Conservation (phyloP, 1,284 basidiomycete species). For the Porogramme epimiltina region DNA sequence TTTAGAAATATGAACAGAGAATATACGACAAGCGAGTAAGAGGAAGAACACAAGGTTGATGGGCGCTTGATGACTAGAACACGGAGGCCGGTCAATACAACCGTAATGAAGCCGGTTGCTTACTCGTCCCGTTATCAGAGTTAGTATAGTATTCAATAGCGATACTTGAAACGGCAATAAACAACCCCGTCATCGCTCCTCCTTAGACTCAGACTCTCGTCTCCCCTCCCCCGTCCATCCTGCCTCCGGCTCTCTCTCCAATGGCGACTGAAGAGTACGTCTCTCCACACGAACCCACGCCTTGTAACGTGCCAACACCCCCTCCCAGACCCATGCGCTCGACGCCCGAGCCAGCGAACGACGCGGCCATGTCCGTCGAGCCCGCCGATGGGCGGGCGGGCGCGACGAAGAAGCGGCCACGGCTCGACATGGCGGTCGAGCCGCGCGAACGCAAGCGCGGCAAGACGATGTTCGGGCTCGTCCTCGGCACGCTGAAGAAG, state of each 20-base stretch:
- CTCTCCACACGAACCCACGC: not conserved
- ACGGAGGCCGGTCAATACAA: too few relatives aligned
- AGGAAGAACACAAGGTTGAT: too few relatives aligned
- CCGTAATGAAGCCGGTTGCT: too few relatives aligned
- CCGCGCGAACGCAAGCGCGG: slow-evolving; percentile 70
- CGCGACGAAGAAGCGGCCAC: slow-evolving; percentile 61
- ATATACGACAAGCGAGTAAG: too few relatives aligned
- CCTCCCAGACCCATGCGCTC: slow-evolving; percentile 16
- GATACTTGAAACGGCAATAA: too few relatives aligned
- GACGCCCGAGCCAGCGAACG: slow-evolving; percentile 29
- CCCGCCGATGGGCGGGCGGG: slow-evolving; percentile 17
- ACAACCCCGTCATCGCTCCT: not conserved
- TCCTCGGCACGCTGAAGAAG: slow-evolving; percentile 79
- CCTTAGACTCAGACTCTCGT: not conserved
- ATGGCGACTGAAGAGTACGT: slow-evolving; percentile 61
- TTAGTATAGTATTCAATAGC: too few relatives aligned
- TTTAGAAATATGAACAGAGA: too few relatives aligned
- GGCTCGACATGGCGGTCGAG: slow-evolving; percentile 61
- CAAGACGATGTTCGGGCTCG: slow-evolving; percentile 81
- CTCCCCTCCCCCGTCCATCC: not conserved
- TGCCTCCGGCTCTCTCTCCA: slow-evolving; percentile 10
- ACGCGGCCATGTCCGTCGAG: slow-evolving; percentile 31
- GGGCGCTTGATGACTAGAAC: too few relatives aligned
- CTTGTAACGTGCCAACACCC: not conserved
- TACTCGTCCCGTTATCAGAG: too few relatives aligned